These are phyloP conservation scores for Phaseolus lunatus DNA, from an alignment of 306 rosid genomes.

Conservation along the genomic window DNA sequence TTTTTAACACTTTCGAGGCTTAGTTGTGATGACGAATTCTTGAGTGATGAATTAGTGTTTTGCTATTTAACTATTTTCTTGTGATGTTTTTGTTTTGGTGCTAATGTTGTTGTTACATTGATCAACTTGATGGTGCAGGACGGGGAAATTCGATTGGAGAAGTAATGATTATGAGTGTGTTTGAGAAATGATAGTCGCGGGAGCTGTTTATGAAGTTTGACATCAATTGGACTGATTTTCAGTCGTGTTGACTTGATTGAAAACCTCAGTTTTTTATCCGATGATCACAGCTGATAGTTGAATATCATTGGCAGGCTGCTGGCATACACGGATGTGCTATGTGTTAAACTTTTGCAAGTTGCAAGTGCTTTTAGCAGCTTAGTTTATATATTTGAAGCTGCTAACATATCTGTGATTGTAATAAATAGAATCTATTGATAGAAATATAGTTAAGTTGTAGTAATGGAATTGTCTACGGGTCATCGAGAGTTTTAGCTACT, in stretches of 20 bases:
- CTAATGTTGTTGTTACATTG: conserved; percentile 39
- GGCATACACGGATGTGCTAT: conserved; percentile 37
- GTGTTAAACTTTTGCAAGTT: conserved; percentile 43
- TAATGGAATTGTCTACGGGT: conserved; percentile 38
- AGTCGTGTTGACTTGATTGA: conserved; percentile 46
- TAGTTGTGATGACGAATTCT: not conserved
- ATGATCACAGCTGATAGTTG: conserved; percentile 47
- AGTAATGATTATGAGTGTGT: conserved; percentile 41
- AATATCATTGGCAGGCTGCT: conserved; percentile 36
- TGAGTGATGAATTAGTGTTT: not conserved
- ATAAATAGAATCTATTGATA: conserved; percentile 26
- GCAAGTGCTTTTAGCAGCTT: conserved; percentile 36
- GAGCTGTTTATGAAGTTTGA: conserved; percentile 26
- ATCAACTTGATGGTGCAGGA: conserved; percentile 60
- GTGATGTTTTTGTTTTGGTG: conserved; percentile 4
- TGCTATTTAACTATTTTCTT: conserved; percentile 6
- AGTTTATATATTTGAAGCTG: conserved; percentile 28
- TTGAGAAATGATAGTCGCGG: not conserved
- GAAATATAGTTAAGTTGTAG: conserved; percentile 29
- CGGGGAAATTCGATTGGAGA: conserved; percentile 37
- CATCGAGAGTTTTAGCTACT: conserved; percentile 45
- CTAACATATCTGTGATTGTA: conserved; percentile 30
- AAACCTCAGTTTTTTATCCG: conserved; percentile 44
- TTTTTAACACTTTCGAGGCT: not conserved
- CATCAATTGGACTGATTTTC: conserved; percentile 44